Percentiles rank a stretch among this genome's conserved stretches.
Evolutionary conservation across 2,329 filamentous ascomycete species (phyloP).

Genomic region (Dactylonectria estremocensis): DNA sequence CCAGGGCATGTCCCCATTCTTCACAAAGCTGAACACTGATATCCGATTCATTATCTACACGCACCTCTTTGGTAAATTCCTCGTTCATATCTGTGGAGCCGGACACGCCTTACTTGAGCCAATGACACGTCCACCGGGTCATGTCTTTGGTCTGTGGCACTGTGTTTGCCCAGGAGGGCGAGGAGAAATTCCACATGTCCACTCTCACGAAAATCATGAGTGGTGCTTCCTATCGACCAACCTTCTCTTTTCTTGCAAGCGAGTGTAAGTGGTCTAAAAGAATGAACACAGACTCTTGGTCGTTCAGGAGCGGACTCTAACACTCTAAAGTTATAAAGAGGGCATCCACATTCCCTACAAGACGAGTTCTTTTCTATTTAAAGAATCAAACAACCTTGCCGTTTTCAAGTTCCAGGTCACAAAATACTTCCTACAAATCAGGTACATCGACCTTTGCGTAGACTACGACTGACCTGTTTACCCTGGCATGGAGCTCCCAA

Average conservation of each 20-base stretch:
- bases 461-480: neutral
- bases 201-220: neutral
- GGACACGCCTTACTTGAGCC: too few relatives aligned
- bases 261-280: conserved; percentile 11
- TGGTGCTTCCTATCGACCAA: conserved; percentile 3
- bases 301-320: neutral
- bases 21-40: neutral
- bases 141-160: neutral
- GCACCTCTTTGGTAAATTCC: conserved; percentile 8
- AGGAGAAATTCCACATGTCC: neutral
- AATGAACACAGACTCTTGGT: neutral
- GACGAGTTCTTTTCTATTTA: conserved; percentile 7
- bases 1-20: neutral
- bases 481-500: neutral
- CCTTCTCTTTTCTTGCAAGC: conserved; percentile 20
- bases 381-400: neutral
- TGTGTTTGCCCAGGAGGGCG: conserved; percentile 9
- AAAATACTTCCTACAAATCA: neutral
- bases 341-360: conserved; percentile 14
- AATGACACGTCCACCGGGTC: neutral
- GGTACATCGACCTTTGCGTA: neutral
- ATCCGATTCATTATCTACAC: neutral
- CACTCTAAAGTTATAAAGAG: neutral
- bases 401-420: neutral
- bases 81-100: neutral